phyloP scores from a whole-genome alignment of 257 asterid genomes.

The Linderniella brevidens region DNA sequence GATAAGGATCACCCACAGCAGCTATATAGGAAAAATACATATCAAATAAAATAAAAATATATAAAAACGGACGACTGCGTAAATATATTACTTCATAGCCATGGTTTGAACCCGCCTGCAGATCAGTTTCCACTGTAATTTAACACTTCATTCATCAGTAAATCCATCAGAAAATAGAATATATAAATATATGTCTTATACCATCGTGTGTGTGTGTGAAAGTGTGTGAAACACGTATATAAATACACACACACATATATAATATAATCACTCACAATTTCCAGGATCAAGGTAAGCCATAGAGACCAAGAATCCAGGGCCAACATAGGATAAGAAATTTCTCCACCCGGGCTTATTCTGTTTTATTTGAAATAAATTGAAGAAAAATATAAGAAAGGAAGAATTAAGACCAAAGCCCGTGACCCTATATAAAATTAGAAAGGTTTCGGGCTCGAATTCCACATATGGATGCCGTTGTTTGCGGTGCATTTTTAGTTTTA shows the following conservation, averaged over 20 bases:
- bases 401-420: too few relatives aligned
- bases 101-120: slow-evolving; percentile 87
- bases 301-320: slow-evolving; percentile 91
- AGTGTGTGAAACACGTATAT: not conserved
- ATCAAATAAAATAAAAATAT: not conserved
- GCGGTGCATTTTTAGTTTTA: too few relatives aligned
- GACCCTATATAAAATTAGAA: too few relatives aligned
- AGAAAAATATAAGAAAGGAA: too few relatives aligned
- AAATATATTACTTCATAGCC: slow-evolving; percentile 45
- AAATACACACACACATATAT: not conserved
- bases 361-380: too few relatives aligned
- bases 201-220: not conserved
- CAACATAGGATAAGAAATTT: slow-evolving; percentile 48
- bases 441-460: too few relatives aligned
- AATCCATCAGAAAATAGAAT: not conserved
- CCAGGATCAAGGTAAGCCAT: slow-evolving; percentile 95
- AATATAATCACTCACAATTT: slow-evolving; percentile 37
- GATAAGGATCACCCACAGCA: slow-evolving; percentile 79
- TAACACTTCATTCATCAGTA: not conserved
- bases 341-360: slow-evolving; percentile 42
- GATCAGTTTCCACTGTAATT: slow-evolving; percentile 75
- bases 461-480: too few relatives aligned
- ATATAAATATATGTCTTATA: not conserved
- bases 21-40: slow-evolving; percentile 19
- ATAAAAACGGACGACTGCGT: not conserved